A percentile compares a stretch with the other conserved stretches of the same genome.
phyloP scores from a whole-genome alignment of 2,329 filamentous ascomycete species.

The Fusarium bactridioides region DNA sequence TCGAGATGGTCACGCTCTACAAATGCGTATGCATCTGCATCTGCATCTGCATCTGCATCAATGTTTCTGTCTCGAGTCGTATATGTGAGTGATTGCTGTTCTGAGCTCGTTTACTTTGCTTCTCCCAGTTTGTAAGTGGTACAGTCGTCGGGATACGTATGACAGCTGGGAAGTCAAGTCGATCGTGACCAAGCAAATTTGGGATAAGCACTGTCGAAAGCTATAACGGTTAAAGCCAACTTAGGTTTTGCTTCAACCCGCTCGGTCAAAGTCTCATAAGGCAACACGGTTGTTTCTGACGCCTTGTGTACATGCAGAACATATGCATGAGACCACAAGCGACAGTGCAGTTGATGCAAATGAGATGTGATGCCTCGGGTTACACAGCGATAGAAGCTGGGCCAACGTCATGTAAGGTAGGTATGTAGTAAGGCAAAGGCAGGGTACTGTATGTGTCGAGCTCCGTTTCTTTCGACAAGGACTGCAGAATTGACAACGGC shows the following conservation, averaged over 20 bases:
- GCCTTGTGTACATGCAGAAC: slow-evolving; percentile 16
- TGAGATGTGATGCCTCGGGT: slow-evolving; percentile 31
- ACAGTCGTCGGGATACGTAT: background rate
- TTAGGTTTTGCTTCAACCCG: slow-evolving; percentile 6
- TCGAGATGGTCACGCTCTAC: background rate
- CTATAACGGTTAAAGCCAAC: background rate
- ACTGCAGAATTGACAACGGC: slow-evolving; percentile 6
- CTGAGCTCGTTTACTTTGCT: slow-evolving; percentile 7
- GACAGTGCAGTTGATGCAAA: slow-evolving; percentile 14
- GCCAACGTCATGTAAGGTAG: slow-evolving; percentile 30
- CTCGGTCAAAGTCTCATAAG: slow-evolving; percentile 19
- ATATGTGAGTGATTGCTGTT: slow-evolving; percentile 5
- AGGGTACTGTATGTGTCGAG: background rate
- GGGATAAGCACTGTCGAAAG: slow-evolving; percentile 3
- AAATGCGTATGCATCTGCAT: slow-evolving; percentile 18
- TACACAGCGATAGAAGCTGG: slow-evolving; percentile 27
- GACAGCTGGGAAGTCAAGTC: background rate
- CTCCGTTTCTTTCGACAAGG: slow-evolving; percentile 11
- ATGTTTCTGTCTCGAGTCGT: slow-evolving; percentile 17
- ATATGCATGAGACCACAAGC: slow-evolving; percentile 16
- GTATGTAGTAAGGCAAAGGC: background rate
- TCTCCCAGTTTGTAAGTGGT: slow-evolving; percentile 19
- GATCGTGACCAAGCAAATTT: background rate
- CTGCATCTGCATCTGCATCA: slow-evolving; percentile 15
- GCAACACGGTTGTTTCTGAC: slow-evolving; percentile 30